Base-by-base conservation (phyloP, 345 rosid genomes). In the Eucalyptus globulus region DNA sequence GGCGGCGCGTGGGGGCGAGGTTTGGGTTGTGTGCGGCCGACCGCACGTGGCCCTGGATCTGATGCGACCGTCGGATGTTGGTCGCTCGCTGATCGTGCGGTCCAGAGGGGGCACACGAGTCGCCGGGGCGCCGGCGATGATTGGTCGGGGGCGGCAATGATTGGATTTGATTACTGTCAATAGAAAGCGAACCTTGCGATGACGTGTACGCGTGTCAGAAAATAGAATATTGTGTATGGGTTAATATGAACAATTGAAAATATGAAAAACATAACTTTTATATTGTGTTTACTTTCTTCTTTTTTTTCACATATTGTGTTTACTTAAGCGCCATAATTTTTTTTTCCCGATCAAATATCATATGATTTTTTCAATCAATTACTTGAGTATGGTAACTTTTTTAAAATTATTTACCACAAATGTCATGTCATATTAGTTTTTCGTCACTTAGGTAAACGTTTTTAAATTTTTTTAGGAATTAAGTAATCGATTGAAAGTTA, bases 371-470 rank as follows among this genome's bases (percentile, higher is more conserved):
- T 56, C 14, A 56, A 56, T 56, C 1, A 26, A 56, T 24, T 3
- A 26, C 1, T 26, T 56, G 3, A 56, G 13, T 56, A 1, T 56
- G 2, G 3, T 51, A 51, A 51, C 14, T 51, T 17, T 51, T 17
- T 51, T 16, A 5, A 56, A 56, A 56, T 22, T 24, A 1, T 56
- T 56, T 56, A 56, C 14, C 13, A 56, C 21, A 56, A 56, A 26
- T 56, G 6, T 26, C 1, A 56, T 56, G 6, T 10, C 29, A 56
- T 56, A 24, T 24, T 6, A 24, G 5, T 6, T 56, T 56, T 56
- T 24, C 3, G 3, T 22, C 6, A 56, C 13, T 56, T 56, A 56
- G 62, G 5, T 21, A 24, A 56, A 11, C 0, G 0, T 9, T 56
- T 56, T 56, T 4, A 56, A 2, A 0, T 8, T 22, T 56, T 56